phyloP scores from a whole-genome alignment of 2,329 filamentous ascomycete genomes.

The Uncinocarpus reesii region DNA sequence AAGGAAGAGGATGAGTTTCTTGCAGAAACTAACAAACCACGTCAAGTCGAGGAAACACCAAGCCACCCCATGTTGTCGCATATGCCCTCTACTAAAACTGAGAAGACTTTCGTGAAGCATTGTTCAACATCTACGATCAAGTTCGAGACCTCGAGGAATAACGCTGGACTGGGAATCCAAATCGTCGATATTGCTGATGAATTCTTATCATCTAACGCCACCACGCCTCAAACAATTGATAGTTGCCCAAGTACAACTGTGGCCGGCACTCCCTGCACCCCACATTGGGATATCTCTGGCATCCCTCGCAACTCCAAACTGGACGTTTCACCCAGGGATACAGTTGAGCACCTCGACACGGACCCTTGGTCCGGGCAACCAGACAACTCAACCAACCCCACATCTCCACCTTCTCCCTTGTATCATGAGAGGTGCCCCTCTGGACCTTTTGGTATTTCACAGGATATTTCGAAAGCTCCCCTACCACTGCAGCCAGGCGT shows the following conservation, averaged over 20 bases:
- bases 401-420: conserved; percentile 21
- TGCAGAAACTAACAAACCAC: conserved; percentile 21
- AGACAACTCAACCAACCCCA: conserved; percentile 25
- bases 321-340: conserved; percentile 18
- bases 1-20: conserved; percentile 43
- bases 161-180: conserved; percentile 17
- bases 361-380: conserved; percentile 23
- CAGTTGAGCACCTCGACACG: conserved; percentile 25
- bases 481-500: conserved; percentile 31
- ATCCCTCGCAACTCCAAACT: conserved; percentile 4
- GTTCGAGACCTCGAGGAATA: not conserved
- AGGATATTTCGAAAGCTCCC: conserved; percentile 28
- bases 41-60: not conserved
- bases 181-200: conserved; percentile 14
- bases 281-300: conserved; percentile 10
- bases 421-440: conserved; percentile 32
- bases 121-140: not conserved
- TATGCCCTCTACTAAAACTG: not conserved
- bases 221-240: conserved; percentile 3
- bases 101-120: conserved; percentile 1
- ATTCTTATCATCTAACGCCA: conserved; percentile 4
- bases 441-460: conserved; percentile 35
- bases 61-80: not conserved
- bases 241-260: conserved; percentile 11
- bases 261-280: conserved; percentile 13